Base-by-base conservation (phyloP, 768 basidiomycete genomes). In the Gymnopilus dilepis region DNA sequence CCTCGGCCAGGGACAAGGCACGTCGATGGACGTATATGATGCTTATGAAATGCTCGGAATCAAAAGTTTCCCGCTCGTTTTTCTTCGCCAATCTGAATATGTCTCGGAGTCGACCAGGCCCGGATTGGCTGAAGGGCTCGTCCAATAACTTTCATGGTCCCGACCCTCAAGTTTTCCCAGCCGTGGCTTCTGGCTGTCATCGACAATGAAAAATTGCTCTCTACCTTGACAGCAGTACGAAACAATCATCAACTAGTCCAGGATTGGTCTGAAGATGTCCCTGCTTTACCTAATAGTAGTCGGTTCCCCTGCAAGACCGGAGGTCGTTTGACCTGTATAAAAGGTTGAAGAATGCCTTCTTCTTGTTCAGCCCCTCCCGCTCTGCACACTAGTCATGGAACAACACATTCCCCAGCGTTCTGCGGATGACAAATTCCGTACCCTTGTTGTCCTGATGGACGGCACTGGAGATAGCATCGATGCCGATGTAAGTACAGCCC, bases 381-480 rank as follows among this genome's bases (percentile, higher is more conserved):
- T 42, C 41, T 19, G 4, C 6, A 1, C 8, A n/a, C 15, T 15
- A 50, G 47, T n/a, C 13, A 50, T 50, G 47, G 13, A 13, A 4
- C n/a, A 4, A 22, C 24, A 37, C 30, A 54, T 54, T 37, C 52
- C 52, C n/a, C 21, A 54, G 40, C 52, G 52, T 28, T 26, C 52
- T 54, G n/a, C 52, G 2, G 9, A 54, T 13, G 52, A 6, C 13
- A 54, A 54, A n/a, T 54, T 54, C 37, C 52, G 52, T 13, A 54
- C 52, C n/a, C 52, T 54, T n/a, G 15, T 54, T 13, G 52, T 54
- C 34, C 37, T 54, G 21, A 13, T 54, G 22, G 52, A 54, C 37
- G 52, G 52, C 6, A 54, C 52, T 54, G 52, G 52, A 54, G 52
- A 54, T 24, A 54, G 34, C n/a, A 37, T 54, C 7, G 52, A 54